These are phyloP conservation scores for Plantago coronopus DNA, from an alignment of 305 asterid genomes.

Conservation along the genomic window DNA sequence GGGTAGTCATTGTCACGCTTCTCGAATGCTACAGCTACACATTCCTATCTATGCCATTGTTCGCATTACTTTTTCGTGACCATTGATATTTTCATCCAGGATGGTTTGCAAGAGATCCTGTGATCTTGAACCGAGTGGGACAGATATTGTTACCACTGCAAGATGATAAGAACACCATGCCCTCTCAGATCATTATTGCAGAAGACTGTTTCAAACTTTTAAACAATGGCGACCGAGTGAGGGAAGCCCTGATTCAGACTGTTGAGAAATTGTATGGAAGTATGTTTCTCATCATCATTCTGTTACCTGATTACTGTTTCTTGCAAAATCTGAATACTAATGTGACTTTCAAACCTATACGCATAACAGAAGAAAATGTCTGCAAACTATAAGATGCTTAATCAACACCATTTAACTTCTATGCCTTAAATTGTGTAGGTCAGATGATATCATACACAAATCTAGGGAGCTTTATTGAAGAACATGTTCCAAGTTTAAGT, in stretches of 20 bases:
- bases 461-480: slow-evolving; percentile 61
- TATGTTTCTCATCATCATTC: slow-evolving; percentile 27
- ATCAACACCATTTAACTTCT: background rate
- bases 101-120: slow-evolving; percentile 83
- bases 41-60: background rate
- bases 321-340: background rate
- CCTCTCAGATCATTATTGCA: slow-evolving; percentile 49
- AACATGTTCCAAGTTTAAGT: slow-evolving; percentile 63
- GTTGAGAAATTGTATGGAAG: slow-evolving; percentile 58
- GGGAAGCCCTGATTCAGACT: slow-evolving; percentile 34
- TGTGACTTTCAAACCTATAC: background rate
- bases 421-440: slow-evolving; percentile 34
- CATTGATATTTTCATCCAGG: slow-evolving; percentile 34
- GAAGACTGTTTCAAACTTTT: slow-evolving; percentile 82
- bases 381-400: background rate
- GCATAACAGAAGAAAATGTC: background rate
- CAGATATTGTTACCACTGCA: slow-evolving; percentile 42
- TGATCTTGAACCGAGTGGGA: slow-evolving; percentile 64
- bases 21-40: background rate
- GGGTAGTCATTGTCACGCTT: background rate
- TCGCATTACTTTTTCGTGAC: background rate
- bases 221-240: slow-evolving; percentile 32
- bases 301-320: background rate
- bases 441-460: slow-evolving; percentile 32
- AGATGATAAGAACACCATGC: slow-evolving; percentile 25